phyloP scores from a whole-genome alignment of 257 asterid species.

The Jacaranda copaia region DNA sequence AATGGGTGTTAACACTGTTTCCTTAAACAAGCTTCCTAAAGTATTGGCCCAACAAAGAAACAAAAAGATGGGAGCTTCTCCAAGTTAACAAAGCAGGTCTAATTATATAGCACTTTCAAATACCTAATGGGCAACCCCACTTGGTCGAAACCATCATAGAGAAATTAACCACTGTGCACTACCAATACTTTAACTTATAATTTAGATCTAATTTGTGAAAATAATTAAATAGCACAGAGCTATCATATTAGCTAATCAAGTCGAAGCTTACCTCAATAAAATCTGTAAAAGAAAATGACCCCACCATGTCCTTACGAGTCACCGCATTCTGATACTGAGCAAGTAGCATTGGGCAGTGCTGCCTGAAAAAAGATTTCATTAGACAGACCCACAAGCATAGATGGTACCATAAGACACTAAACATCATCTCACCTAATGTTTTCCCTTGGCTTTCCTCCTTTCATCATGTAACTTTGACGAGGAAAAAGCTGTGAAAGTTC shows the following conservation, averaged over 20 bases:
- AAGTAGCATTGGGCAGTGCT: slow-evolving; percentile 70
- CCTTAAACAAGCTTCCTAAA: no score
- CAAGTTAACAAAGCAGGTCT: no score
- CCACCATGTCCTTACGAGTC: slow-evolving; percentile 82
- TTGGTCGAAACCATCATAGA: no score
- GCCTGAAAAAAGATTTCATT: slow-evolving; percentile 54
- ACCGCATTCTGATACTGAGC: slow-evolving; percentile 94
- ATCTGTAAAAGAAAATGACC: slow-evolving; percentile 61
- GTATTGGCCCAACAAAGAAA: no score
- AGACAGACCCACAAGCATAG: slow-evolving; percentile 20
- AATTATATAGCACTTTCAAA: no score
- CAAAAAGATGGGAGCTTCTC: no score
- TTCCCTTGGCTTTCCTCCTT: slow-evolving; percentile 67
- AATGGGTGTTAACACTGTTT: no score
- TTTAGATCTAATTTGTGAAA: no score
- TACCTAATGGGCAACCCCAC: no score
- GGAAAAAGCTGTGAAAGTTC: slow-evolving; percentile 62
- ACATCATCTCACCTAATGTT: slow-evolving; percentile 63
- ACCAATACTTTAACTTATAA: no score
- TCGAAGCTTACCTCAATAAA: slow-evolving; percentile 60
- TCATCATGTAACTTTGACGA: slow-evolving; percentile 78
- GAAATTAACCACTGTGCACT: no score
- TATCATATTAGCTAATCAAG: neutral
- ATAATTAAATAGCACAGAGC: no score
- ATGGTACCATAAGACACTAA: neutral